phyloP scores from a whole-genome alignment of 192 early-diverging fungal species.

The Backusella westeae region DNA sequence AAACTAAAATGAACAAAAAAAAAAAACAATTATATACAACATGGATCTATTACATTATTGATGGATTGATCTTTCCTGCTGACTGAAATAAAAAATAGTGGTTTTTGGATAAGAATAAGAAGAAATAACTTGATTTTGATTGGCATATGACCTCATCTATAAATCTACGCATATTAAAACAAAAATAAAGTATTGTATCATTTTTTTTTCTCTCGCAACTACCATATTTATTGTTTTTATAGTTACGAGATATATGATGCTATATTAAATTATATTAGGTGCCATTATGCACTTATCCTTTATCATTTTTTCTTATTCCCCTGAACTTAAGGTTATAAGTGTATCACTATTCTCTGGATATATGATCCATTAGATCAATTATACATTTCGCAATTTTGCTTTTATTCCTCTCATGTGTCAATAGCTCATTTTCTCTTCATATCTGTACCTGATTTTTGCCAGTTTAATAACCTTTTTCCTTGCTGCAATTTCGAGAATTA shows the following conservation, averaged over 20 bases:
- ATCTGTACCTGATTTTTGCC: not conserved
- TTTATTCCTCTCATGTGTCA: not conserved
- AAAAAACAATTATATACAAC: no score
- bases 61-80: no score
- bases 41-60: no score
- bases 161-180: no score
- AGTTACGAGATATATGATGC: no score
- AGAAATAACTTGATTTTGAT: no score
- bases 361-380: not conserved
- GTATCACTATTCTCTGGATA: not conserved
- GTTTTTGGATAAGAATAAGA: no score
- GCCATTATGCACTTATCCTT: no score
- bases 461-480: not conserved
- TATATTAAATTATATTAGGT: no score
- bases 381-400: not conserved
- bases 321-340: not conserved
- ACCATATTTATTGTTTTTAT: not conserved
- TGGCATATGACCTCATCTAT: no score
- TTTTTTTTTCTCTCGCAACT: not conserved
- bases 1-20: not conserved
- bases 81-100: no score
- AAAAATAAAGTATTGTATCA: no score
- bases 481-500: not conserved
- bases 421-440: not conserved
- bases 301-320: not conserved